Percentiles rank a stretch among this genome's conserved stretches.
Conservation (phyloP, 208 protist genomes). For the Entamoeba nuttalli region DNA sequence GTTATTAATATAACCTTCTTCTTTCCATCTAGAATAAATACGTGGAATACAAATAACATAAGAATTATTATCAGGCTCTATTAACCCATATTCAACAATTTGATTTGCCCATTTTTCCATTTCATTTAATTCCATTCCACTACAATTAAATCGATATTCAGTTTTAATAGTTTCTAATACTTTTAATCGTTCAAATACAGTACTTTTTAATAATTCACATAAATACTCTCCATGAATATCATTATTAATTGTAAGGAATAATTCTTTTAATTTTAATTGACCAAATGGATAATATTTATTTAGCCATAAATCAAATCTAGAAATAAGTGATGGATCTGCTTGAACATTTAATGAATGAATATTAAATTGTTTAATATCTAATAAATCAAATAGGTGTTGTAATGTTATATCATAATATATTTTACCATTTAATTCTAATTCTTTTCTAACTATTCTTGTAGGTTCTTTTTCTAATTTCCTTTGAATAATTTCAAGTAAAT, state of each 20-base stretch:
- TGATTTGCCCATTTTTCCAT: neutral
- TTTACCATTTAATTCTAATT: neutral
- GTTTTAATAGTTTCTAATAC: neutral
- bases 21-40: neutral
- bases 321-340: neutral
- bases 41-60: slow-evolving; percentile 22
- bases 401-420: slow-evolving; percentile 5
- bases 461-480: slow-evolving; percentile 63
- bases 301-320: slow-evolving; percentile 23
- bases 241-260: slow-evolving; percentile 14
- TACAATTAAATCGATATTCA: neutral
- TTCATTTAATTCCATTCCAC: neutral
- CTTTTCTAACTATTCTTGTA: slow-evolving; percentile 41
- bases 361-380: slow-evolving; percentile 28
- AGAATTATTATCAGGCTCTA: neutral
- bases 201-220: neutral
- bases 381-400: slow-evolving; percentile 18
- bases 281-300: neutral
- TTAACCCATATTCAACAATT: neutral
- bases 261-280: neutral
- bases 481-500: slow-evolving; percentile 75
- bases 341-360: slow-evolving; percentile 34
- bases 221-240: slow-evolving; percentile 12
- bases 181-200: neutral
- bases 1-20: neutral